Evolutionary conservation across 2,329 filamentous ascomycete species (phyloP).

Genomic region (Waltergamsia citrina): DNA sequence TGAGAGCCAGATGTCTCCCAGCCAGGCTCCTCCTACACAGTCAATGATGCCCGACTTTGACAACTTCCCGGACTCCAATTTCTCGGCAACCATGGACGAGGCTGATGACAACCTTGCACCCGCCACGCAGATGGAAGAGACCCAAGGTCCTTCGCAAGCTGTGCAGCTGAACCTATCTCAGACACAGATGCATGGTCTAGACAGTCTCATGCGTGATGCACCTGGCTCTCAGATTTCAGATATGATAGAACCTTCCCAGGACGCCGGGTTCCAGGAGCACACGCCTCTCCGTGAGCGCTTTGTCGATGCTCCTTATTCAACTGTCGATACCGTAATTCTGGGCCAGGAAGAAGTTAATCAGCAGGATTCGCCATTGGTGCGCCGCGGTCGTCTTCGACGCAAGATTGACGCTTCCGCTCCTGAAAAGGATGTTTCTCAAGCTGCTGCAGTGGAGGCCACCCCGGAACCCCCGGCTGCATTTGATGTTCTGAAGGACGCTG

Average conservation of each 20-base stretch:
- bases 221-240: conserved; percentile 55
- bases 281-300: conserved; percentile 65
- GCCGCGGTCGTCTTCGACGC: conserved; percentile 45
- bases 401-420: conserved; percentile 19
- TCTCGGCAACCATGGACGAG: conserved; percentile 49
- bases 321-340: conserved; percentile 56
- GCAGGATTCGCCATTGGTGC: conserved; percentile 57
- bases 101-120: conserved; percentile 42
- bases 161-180: conserved; percentile 50
- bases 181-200: conserved; percentile 49
- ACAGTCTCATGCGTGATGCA: conserved; percentile 38
- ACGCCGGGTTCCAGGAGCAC: conserved; percentile 64
- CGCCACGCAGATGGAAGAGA: conserved; percentile 18
- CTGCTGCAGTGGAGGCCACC: conserved; percentile 15
- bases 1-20: conserved; percentile 35
- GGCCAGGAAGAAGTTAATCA: conserved; percentile 26
- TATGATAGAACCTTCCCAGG: conserved; percentile 69
- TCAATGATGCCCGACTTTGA: conserved; percentile 49
- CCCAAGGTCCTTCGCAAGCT: conserved; percentile 27
- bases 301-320: conserved; percentile 54
- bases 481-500: conserved; percentile 58
- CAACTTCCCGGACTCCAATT: conserved; percentile 48
- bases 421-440: conserved; percentile 9
- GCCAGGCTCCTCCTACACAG: conserved; percentile 21
- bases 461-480: conserved; percentile 46